Percentiles rank a stretch among this genome's conserved stretches.
These are phyloP conservation scores for Vachellia pachyceras DNA, from an alignment of 306 rosid species.

Conservation along the genomic window DNA sequence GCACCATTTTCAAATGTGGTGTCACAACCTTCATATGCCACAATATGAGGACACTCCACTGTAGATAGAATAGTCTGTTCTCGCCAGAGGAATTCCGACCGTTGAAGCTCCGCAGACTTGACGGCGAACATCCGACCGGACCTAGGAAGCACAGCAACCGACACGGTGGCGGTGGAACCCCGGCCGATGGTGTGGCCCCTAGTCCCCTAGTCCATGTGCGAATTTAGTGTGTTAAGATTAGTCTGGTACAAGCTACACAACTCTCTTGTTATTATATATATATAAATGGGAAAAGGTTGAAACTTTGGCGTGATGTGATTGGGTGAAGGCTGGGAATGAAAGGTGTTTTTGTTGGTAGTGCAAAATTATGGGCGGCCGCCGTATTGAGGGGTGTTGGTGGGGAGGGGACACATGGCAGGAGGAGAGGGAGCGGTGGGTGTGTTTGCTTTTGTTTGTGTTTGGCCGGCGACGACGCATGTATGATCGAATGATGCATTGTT, in stretches of 20 bases:
- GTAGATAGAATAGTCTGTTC: constrained; percentile 64
- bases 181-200: constrained; percentile 72
- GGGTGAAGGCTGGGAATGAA: constrained; percentile 34
- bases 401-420: constrained; percentile 45
- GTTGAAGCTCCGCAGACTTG: constrained; percentile 61
- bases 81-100: constrained; percentile 55
- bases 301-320: constrained; percentile 39
- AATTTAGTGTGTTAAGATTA: not conserved
- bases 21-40: constrained; percentile 61
- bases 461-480: constrained; percentile 57
- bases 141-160: constrained; percentile 37
- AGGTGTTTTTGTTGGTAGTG: not conserved
- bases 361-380: constrained; percentile 71
- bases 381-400: constrained; percentile 34
- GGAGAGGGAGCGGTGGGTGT: constrained; percentile 13
- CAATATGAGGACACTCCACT: constrained; percentile 57
- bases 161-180: constrained; percentile 86
- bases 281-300: constrained; percentile 26
- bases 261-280: not conserved
- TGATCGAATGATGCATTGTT: not conserved
- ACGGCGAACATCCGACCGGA: constrained; percentile 62
- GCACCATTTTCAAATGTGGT: constrained; percentile 65
- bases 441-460: constrained; percentile 28
- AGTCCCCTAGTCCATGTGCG: constrained; percentile 68
- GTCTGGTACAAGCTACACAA: constrained; percentile 25